phyloP scores from a whole-genome alignment of 495 filamentous ascomycete species.

The Acidiella bohemica region DNA sequence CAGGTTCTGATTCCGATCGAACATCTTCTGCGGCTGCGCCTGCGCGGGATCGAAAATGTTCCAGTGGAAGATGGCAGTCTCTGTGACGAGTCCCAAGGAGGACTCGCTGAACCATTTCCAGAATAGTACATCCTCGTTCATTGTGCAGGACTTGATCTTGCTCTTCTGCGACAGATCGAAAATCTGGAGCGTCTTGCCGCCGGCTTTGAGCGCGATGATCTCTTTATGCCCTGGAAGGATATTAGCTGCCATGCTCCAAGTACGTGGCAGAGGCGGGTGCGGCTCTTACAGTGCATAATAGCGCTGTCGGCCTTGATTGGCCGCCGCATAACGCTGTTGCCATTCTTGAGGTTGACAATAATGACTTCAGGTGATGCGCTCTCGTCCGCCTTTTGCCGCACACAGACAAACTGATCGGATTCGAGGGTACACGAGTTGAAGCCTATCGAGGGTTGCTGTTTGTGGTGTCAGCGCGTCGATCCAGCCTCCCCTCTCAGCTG shows the following conservation, averaged over 20 bases:
- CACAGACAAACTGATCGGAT: slow-evolving; percentile 89
- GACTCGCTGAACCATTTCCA: slow-evolving; percentile 98
- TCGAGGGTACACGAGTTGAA: slow-evolving; percentile 98
- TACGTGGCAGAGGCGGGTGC: neutral
- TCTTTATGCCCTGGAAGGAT: slow-evolving; percentile 44
- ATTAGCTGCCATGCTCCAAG: neutral
- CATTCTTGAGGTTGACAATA: slow-evolving; percentile 91
- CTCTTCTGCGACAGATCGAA: slow-evolving; percentile 83
- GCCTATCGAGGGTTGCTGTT: slow-evolving; percentile 66
- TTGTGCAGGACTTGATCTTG: slow-evolving; percentile 87
- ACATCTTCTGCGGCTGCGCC: slow-evolving; percentile 69
- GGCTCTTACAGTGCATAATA: slow-evolving; percentile 76
- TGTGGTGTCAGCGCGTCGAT: too few species aligned
- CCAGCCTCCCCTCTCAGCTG: too few species aligned
- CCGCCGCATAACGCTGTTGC: slow-evolving; percentile 79
- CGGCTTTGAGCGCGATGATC: slow-evolving; percentile 91
- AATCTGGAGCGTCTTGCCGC: slow-evolving; percentile 85
- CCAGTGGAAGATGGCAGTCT: slow-evolving; percentile 89
- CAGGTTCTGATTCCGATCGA: slow-evolving; percentile 83
- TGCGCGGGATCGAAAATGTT: slow-evolving; percentile 76
- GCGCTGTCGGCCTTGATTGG: slow-evolving; percentile 99
- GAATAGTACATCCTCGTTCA: slow-evolving; percentile 94
- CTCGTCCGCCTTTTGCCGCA: slow-evolving; percentile 78
- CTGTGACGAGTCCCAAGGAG: slow-evolving; percentile 77
- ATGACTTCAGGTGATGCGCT: slow-evolving; percentile 79